Evolutionary conservation across 1,139 yeast genomes (phyloP), one percentile per base, ranked within the genome.

Genomic region (Hansenula anomala): DNA sequence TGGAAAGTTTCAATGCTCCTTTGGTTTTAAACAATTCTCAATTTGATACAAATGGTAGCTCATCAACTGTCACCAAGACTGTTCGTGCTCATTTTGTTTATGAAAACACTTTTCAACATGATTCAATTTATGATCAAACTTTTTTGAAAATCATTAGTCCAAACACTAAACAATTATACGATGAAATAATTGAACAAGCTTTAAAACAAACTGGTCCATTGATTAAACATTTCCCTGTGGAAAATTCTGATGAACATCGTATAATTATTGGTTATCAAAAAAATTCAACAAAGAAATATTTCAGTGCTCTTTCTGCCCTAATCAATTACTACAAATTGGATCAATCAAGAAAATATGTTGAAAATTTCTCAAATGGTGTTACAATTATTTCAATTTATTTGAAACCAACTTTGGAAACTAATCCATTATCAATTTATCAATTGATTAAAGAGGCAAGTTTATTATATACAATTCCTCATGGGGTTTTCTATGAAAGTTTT

Each of bases 391-490:
- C 97, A 33, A 76, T 89, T 71, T 92, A 92, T 64, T 75, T 92
- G 55, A 76, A 78, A 35, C 83, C 88, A 37, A 66, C 71, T 17
- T 18, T 41, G 11, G 58, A 57, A 24, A 57, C 61, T 53, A 58
- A 49, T 47, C 69, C 51, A 55, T 74, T 85, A 54, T 82, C 95
- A 24, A 82, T 90, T 48, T 83, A 82, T 63, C 98, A 92, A 68
- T 86, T 92, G 48, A 84, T 87, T 57, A 89, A 88, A 67, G 98
- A 92, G 64, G 96, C 96, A 30, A 88, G 97, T 7, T 74, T 92
- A 55, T 71, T 92, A 52, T 92, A 86, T 64, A 87, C 96, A 56
- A 77, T 92, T 51, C 98, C 98, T 34, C 84, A 85, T 63, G 87
- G 88, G 56, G 73, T 76, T 54, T 90, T 90, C 71, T 84, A 82